Conservation (phyloP, 192 early-diverging fungal species). For the Backusella australiensis region DNA sequence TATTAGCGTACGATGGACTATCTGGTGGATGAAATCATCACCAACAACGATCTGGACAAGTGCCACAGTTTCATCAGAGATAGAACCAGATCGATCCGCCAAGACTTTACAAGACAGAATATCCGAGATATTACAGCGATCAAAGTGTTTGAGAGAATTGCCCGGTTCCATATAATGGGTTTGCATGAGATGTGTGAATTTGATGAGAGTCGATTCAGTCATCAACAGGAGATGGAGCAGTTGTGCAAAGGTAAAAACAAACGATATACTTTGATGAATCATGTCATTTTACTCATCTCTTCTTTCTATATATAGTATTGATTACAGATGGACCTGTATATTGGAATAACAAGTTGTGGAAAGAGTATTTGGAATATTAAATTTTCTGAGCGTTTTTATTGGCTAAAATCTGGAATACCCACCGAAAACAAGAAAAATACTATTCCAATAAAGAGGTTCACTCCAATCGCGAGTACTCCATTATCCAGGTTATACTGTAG, state of each 20-base stretch:
- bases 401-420: too few relatives aligned
- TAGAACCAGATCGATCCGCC: conserved; percentile 78
- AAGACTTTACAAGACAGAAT: conserved; percentile 89
- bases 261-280: not conserved
- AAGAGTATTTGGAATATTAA: too few relatives aligned
- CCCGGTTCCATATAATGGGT: conserved; percentile 83
- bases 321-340: conserved; percentile 16
- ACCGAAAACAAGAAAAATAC: too few relatives aligned
- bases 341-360: too few relatives aligned
- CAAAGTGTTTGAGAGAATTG: conserved; percentile 74
- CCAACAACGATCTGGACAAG: conserved; percentile 52
- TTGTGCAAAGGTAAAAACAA: conserved; percentile 70
- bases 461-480: too few relatives aligned
- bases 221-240: conserved; percentile 87
- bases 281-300: not conserved
- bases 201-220: conserved; percentile 54
- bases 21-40: conserved; percentile 54
- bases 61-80: conserved; percentile 85
- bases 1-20: conserved; percentile 61
- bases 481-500: conserved; percentile 22
- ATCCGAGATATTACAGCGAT: conserved; percentile 68
- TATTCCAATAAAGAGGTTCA: too few relatives aligned
- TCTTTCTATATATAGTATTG: conserved; percentile 49
- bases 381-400: too few relatives aligned
- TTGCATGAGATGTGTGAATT: conserved; percentile 55